Base-by-base conservation (phyloP, 2,329 filamentous ascomycete genomes). In the Trichoderma pleuroti region DNA sequence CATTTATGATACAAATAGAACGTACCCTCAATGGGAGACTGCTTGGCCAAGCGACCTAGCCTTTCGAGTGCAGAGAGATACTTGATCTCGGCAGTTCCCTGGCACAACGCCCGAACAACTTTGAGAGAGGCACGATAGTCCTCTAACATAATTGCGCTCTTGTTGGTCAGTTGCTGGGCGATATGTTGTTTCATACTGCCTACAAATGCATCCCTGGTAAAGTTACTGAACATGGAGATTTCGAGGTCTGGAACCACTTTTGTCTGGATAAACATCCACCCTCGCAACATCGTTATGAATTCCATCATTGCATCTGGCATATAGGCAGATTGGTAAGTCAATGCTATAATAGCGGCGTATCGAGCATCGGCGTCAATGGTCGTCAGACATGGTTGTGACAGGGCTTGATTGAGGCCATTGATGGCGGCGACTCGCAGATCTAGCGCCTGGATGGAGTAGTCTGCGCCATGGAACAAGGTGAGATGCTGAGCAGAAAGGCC, bases 401-500 rank as follows among this genome's bases (percentile, higher is more conserved):
- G 75, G n/a, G 77, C 74, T 11, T 74, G 66, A 70, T 83, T 83
- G 4, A 83, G 75, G 4, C 73, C 70, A 32, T 77, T 74, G 52
- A 83, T 81, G n/a, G 82, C 79, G 8, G 74, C 74, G 30, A 83
- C 76, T 5, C 82, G 76, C 71, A 83, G 82, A 18, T 76, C 72
- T 14, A 83, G 73, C 0, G 81, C 81, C 1, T 74, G 71, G 5
- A 74, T 71, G 1, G 75, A 72, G 59, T 78, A 76, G 54, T 72
- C 73, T 14, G 67, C 72, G 9, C 42, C 32, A 2, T 30, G 34
- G 2, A 77, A 65, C 2, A 82, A 72, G 39, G 73, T 71, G 24
- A 83, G 75, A 72, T 83, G 81, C 3, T 80, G 82, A 4, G 81
- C 82, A 1, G 78, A 81, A 1, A 83, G 76, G 1, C 78, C 82